phyloP scores from a whole-genome alignment of 1,284 basidiomycete genomes.

The Bothia castanella region DNA sequence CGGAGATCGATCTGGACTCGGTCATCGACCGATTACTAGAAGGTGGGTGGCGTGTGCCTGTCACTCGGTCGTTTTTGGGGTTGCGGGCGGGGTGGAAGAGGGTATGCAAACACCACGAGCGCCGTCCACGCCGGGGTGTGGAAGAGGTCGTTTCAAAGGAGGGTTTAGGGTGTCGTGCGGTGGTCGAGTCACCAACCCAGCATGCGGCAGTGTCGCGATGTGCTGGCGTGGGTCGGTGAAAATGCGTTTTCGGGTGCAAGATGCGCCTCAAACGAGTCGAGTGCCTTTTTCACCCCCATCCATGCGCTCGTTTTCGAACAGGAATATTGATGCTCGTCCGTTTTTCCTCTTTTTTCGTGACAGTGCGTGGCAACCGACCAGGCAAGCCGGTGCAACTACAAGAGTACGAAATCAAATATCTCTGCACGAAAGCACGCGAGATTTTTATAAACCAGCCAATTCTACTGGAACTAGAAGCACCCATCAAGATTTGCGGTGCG shows the following conservation, averaged over 20 bases:
- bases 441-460: conserved; percentile 97
- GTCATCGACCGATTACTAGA: conserved; percentile 95
- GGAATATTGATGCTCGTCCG: conserved; percentile 15
- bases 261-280: not conserved
- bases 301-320: conserved; percentile 2
- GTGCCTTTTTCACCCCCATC: not conserved
- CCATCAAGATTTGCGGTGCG: conserved; percentile 96
- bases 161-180: conserved; percentile 10
- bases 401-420: conserved; percentile 95
- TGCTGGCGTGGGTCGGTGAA: conserved; percentile 5
- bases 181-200: conserved; percentile 2
- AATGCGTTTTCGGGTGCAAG: conserved; percentile 8
- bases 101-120: conserved; percentile 2
- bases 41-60: conserved; percentile 63
- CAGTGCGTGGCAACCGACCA: conserved; percentile 90
- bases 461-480: conserved; percentile 89
- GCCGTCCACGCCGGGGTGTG: not conserved
- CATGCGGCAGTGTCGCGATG: conserved; percentile 22
- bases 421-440: conserved; percentile 92
- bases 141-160: not conserved
- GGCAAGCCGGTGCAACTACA: conserved; percentile 92
- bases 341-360: conserved; percentile 12
- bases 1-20: conserved; percentile 96
- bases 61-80: conserved; percentile 21
- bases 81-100: conserved; percentile 5